Evolutionary conservation across 768 basidiomycete species (phyloP).

Genomic region (Tylopilus subfusipes): DNA sequence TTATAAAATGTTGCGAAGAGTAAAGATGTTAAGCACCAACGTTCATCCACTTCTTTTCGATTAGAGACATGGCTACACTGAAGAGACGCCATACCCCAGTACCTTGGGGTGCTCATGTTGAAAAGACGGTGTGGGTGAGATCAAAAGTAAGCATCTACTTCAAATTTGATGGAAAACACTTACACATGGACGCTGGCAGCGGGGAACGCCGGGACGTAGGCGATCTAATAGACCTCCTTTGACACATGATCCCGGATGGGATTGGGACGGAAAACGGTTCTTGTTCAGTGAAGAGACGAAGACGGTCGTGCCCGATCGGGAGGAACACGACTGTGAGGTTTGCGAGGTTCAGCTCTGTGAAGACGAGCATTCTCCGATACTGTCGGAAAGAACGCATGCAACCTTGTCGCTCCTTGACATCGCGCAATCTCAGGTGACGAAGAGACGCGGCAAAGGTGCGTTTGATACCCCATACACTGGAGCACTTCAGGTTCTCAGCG

Average conservation of each 20-base stretch:
- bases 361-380: background rate
- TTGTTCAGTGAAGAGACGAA: background rate
- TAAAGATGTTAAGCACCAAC: background rate
- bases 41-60: background rate
- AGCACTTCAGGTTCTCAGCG: background rate
- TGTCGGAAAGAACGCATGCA: background rate
- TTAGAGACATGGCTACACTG: slow-evolving; percentile 17
- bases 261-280: slow-evolving; percentile 23
- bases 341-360: background rate
- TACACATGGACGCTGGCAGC: slow-evolving; percentile 1
- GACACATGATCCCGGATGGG: slow-evolving; percentile 19
- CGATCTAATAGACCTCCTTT: slow-evolving; percentile 11
- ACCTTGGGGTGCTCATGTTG: slow-evolving; percentile 5
- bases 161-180: background rate
- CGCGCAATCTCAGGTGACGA: background rate
- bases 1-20: slow-evolving; percentile 13
- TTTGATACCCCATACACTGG: background rate
- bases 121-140: slow-evolving; percentile 8
- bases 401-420: slow-evolving; percentile 10
- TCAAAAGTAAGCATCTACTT: slow-evolving; percentile 8
- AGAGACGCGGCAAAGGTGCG: slow-evolving; percentile 16
- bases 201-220: slow-evolving; percentile 13
- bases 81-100: slow-evolving; percentile 12
- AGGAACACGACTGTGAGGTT: background rate
- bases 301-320: background rate